phyloP scores from a whole-genome alignment of 164 flowering plant genomes.

The Dillenia turbinata region DNA sequence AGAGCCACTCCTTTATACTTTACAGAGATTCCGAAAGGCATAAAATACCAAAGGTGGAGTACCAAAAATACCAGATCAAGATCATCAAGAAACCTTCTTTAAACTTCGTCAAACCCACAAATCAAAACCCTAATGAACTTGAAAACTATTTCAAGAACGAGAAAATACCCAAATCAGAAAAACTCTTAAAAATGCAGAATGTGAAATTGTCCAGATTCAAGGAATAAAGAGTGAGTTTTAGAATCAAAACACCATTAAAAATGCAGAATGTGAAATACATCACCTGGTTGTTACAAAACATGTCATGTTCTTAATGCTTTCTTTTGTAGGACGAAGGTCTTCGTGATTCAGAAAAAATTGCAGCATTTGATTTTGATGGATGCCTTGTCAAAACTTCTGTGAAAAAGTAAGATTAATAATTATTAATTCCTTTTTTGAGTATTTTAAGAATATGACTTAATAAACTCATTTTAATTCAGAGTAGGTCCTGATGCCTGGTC shows the following conservation, averaged over 20 bases:
- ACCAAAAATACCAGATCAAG: not conserved
- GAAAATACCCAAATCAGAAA: conserved; percentile 4
- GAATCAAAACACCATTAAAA: not conserved
- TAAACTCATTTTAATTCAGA: conserved; percentile 36
- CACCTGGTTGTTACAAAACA: not conserved
- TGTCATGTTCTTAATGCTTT: not conserved
- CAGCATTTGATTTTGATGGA: conserved; percentile 99
- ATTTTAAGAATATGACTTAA: not conserved
- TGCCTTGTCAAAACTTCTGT: conserved; percentile 86
- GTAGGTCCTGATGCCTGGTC: conserved; percentile 95
- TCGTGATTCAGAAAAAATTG: conserved; percentile 74
- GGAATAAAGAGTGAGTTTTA: not conserved
- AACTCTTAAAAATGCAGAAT: not conserved
- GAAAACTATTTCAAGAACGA: too few species aligned
- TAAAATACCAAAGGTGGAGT: not conserved
- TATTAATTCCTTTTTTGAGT: not conserved
- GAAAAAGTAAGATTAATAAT: conserved; percentile 38
- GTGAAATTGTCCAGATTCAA: not conserved
- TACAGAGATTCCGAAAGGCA: conserved; percentile 1
- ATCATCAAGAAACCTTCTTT: not conserved
- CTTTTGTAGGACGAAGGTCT: conserved; percentile 70
- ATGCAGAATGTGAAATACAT: not conserved
- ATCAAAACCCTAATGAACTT: too few species aligned
- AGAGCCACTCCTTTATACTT: not conserved
- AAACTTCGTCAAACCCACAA: too few species aligned